Evolutionary conservation across 768 basidiomycete species (phyloP), one percentile per base, ranked within the genome.

Genomic region (Boletus fagicola): DNA sequence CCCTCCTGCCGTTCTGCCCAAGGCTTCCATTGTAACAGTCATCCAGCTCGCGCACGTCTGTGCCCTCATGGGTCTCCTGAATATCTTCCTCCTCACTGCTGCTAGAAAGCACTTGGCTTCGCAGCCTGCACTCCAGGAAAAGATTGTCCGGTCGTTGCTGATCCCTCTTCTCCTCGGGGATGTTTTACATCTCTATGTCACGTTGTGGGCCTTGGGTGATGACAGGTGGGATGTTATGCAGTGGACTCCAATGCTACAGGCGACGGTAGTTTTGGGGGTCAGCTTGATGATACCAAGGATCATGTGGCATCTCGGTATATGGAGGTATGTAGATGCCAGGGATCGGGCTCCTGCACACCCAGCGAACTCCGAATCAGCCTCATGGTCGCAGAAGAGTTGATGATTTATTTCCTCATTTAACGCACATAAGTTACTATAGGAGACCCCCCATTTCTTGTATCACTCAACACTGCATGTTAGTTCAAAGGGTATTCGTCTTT

Each of bases 1-100:
- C 7, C 83, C 87, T 36, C 80, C 82, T 16, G 64, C 72, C 3
- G 51, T 65, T 33, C 76, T 89, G 18, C 83, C 85, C 1, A 78
- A 66, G 35, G 88, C 89, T 1, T 84, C 88, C 13, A 69, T 82
- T 24, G 86, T 91, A 49, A 88, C 87, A 1, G 74, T 88, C 58
- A 72, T 87, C 46, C 90, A 92, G 66, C 85, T 92, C 52, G 88
- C 85, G 2, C 86, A 91, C 62, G 88, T 88, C 50, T 89, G 88
- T 62, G 87, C 83, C 40, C 83, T 92, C 28, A 70, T 91, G 61
- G 90, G 90, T 13, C 64, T 88, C 55, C 67, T 91, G 56, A 91
- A 90, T 66, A 64, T 83, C 56, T 90, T 84, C 69, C 71, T 90
- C 46, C 79, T 92, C 53, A 77, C 79, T 20, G 78, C 86, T 11